Evolutionary conservation across 768 basidiomycete genomes (phyloP).

Genomic region (Xerocomellus intermedius): DNA sequence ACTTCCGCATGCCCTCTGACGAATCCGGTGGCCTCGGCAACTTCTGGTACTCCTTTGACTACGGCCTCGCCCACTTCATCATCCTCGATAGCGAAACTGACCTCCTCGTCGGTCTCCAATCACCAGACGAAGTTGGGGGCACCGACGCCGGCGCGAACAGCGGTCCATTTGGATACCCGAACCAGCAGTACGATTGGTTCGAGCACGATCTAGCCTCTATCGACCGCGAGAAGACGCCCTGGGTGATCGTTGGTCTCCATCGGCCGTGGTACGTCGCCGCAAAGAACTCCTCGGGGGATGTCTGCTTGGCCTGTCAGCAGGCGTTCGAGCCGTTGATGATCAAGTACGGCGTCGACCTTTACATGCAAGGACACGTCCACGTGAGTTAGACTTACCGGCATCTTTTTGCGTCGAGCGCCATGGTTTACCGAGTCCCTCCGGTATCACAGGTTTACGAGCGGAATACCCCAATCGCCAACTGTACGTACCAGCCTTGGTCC

Average conservation of each 20-base stretch:
- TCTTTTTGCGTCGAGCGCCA: background rate
- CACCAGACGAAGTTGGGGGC: slow-evolving; percentile 24
- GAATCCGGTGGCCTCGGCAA: slow-evolving; percentile 27
- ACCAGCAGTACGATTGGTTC: slow-evolving; percentile 29
- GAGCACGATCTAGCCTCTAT: slow-evolving; percentile 25
- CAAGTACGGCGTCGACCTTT: slow-evolving; percentile 31
- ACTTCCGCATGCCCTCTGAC: slow-evolving; percentile 28
- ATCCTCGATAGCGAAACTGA: slow-evolving; percentile 25
- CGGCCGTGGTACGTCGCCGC: slow-evolving; percentile 26
- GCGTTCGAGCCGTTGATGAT: slow-evolving; percentile 32
- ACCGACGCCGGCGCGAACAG: slow-evolving; percentile 19
- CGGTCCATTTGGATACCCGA: slow-evolving; percentile 28
- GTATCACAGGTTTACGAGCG: slow-evolving; percentile 22
- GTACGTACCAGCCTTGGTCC: background rate
- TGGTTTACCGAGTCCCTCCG: background rate
- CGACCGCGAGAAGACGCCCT: slow-evolving; percentile 25
- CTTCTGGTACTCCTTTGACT: slow-evolving; percentile 33
- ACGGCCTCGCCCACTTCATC: slow-evolving; percentile 30
- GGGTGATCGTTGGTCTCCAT: slow-evolving; percentile 29
- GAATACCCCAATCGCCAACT: slow-evolving; percentile 27
- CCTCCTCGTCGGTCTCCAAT: slow-evolving; percentile 23
- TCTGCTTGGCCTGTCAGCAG: slow-evolving; percentile 21
- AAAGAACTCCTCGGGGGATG: slow-evolving; percentile 1
- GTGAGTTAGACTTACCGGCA: slow-evolving; percentile 4
- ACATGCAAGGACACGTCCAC: slow-evolving; percentile 30